A percentile compares a stretch with the other conserved stretches of the same genome.
These are phyloP conservation scores for Vitis vinifera DNA, from an alignment of 164 flowering plant species.

Conservation along the genomic window DNA sequence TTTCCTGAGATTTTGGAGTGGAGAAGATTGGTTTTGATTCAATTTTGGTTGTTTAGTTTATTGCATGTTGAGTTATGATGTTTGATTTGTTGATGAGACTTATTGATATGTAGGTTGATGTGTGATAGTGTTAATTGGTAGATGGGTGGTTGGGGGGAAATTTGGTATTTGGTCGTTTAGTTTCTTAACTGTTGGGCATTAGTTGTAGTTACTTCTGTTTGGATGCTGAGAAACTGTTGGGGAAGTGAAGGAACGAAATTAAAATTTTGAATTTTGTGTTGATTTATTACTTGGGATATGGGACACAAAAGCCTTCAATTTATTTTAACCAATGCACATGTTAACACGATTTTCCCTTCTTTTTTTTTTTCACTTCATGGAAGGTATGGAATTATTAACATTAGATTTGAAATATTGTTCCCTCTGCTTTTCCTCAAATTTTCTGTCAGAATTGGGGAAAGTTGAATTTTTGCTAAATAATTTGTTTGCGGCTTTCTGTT, in stretches of 20 bases:
- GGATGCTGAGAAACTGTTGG: background rate
- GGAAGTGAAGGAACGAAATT: background rate
- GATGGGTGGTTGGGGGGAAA: background rate
- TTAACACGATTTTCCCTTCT: background rate
- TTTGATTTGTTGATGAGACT: background rate
- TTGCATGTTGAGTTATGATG: background rate
- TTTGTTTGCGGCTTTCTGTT: conserved; percentile 6
- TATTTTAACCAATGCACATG: background rate
- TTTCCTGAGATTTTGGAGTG: background rate
- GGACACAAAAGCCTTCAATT: background rate
- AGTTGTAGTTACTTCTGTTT: background rate
- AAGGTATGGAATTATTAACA: background rate
- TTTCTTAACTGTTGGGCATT: background rate
- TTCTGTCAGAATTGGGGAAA: background rate
- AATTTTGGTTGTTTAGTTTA: background rate
- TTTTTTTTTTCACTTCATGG: background rate
- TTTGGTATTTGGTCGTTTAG: background rate
- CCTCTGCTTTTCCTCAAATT: too few relatives aligned
- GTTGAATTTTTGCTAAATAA: background rate
- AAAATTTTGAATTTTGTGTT: background rate
- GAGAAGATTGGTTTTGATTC: background rate
- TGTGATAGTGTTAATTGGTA: background rate
- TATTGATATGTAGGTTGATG: background rate
- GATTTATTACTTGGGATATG: background rate
- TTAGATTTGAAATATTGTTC: too few relatives aligned